Percentiles rank a stretch among this genome's conserved stretches.
phyloP scores from a whole-genome alignment of 73 alveolate species.

The Tetrahymena elliotti region DNA sequence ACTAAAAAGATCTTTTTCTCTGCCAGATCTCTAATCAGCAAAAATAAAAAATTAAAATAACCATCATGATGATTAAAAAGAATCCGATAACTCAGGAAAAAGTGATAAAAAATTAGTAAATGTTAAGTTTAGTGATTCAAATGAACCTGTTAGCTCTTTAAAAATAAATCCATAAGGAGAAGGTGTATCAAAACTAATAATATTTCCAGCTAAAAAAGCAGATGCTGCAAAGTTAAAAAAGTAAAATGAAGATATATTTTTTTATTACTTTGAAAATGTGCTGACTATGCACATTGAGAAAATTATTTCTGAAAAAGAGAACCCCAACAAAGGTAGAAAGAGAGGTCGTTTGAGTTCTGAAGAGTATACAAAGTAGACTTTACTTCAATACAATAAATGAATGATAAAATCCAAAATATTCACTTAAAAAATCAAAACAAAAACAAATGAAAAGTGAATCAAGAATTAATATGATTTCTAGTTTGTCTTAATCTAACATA shows the following conservation, averaged over 20 bases:
- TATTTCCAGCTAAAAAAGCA: background rate
- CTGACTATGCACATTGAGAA: background rate
- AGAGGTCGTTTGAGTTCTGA: background rate
- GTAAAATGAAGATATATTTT: background rate
- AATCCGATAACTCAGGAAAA: background rate
- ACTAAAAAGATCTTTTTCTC: background rate
- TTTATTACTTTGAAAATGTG: background rate
- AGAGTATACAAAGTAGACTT: background rate
- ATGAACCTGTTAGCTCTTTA: background rate
- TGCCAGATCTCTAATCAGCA: background rate
- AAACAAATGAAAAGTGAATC: background rate
- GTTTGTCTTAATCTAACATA: background rate
- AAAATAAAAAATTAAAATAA: background rate
- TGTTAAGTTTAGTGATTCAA: background rate
- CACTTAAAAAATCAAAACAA: background rate
- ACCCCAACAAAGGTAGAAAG: background rate
- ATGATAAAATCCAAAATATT: too few relatives aligned
- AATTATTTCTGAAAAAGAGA: background rate
- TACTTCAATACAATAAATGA: background rate
- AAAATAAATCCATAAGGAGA: background rate
- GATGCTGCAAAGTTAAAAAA: background rate
- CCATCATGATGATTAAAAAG: background rate
- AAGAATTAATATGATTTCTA: background rate
- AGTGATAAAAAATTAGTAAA: background rate
- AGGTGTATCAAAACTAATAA: background rate